These are phyloP conservation scores for Plantago coronopus DNA, from an alignment of 305 asterid species.

Conservation along the genomic window DNA sequence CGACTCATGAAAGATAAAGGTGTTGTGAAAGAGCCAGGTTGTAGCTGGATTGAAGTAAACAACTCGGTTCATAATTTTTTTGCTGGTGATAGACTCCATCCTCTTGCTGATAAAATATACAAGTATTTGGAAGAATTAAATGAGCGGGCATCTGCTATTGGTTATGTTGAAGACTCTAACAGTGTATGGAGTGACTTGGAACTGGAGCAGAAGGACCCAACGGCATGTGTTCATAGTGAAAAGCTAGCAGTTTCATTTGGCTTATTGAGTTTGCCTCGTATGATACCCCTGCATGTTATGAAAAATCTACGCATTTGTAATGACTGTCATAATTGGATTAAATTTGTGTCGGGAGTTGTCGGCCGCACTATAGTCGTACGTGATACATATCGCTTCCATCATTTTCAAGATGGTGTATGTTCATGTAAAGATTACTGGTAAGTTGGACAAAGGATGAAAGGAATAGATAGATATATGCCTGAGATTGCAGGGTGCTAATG, in stretches of 20 bases:
- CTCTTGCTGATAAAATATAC: slow-evolving; percentile 59
- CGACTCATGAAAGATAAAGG: slow-evolving; percentile 76
- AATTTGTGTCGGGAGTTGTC: slow-evolving; percentile 48
- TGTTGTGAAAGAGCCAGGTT: slow-evolving; percentile 85
- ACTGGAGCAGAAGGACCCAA: slow-evolving; percentile 64
- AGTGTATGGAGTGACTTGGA: slow-evolving; percentile 77
- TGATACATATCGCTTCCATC: slow-evolving; percentile 94
- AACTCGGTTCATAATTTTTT: slow-evolving; percentile 67
- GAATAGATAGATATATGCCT: slow-evolving; percentile 7
- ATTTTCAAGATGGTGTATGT: slow-evolving; percentile 68
- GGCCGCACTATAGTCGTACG: slow-evolving; percentile 66
- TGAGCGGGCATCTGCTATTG: slow-evolving; percentile 46
- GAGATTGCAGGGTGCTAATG: slow-evolving; percentile 11
- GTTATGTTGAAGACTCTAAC: slow-evolving; percentile 61
- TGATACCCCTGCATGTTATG: slow-evolving; percentile 68
- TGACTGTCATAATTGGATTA: slow-evolving; percentile 86
- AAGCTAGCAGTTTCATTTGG: slow-evolving; percentile 83
- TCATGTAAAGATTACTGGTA: slow-evolving; percentile 89
- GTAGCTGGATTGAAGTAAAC: slow-evolving; percentile 82
- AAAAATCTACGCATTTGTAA: slow-evolving; percentile 82
- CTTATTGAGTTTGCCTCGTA: slow-evolving; percentile 47
- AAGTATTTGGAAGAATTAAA: slow-evolving; percentile 54
- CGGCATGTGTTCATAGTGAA: slow-evolving; percentile 62
- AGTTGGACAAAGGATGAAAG: slow-evolving; percentile 19
- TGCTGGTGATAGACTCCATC: slow-evolving; percentile 80